Conservation (phyloP, 2,329 filamentous ascomycete genomes). For the Tolypocladium pustulatum region DNA sequence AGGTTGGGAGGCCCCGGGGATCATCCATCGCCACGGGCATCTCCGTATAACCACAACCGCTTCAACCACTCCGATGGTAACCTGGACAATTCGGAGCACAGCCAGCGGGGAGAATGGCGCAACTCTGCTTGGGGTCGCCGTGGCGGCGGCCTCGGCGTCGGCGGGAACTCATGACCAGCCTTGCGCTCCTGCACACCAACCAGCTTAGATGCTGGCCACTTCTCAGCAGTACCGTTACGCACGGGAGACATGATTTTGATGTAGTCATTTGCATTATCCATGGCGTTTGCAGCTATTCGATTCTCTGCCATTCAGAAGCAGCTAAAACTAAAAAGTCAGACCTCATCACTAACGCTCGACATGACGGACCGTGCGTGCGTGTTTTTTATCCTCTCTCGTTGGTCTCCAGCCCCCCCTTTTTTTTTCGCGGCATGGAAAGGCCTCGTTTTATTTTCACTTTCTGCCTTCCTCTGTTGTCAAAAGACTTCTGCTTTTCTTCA, state of each 20-base stretch:
- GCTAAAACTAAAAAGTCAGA: constrained; percentile 7
- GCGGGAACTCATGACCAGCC: constrained; percentile 27
- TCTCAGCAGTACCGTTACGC: constrained; percentile 4
- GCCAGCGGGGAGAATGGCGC: constrained; percentile 43
- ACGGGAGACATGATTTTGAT: constrained; percentile 19
- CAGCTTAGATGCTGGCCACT: neutral
- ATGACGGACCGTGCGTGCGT: constrained; percentile 9
- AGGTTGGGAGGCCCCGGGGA: constrained; percentile 38
- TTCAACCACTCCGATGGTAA: constrained; percentile 33
- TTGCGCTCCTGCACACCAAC: constrained; percentile 3
- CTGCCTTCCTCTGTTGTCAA: neutral
- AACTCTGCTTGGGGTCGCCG: constrained; percentile 45
- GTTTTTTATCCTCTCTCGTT: neutral
- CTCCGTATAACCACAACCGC: constrained; percentile 30
- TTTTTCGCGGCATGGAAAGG: neutral
- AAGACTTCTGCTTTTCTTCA: neutral
- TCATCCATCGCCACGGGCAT: constrained; percentile 17
- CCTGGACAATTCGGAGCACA: constrained; percentile 27
- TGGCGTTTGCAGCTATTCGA: constrained; percentile 19
- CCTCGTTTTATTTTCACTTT: neutral
- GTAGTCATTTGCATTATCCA: constrained; percentile 26
- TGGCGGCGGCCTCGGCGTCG: constrained; percentile 38
- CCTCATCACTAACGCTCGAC: constrained; percentile 6
- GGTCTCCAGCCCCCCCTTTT: neutral
- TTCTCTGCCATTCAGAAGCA: constrained; percentile 7